A percentile compares a stretch with the other conserved stretches of the same genome.
Evolutionary conservation across 1,139 yeast genomes (phyloP).

Genomic region (Taphrina confusa): DNA sequence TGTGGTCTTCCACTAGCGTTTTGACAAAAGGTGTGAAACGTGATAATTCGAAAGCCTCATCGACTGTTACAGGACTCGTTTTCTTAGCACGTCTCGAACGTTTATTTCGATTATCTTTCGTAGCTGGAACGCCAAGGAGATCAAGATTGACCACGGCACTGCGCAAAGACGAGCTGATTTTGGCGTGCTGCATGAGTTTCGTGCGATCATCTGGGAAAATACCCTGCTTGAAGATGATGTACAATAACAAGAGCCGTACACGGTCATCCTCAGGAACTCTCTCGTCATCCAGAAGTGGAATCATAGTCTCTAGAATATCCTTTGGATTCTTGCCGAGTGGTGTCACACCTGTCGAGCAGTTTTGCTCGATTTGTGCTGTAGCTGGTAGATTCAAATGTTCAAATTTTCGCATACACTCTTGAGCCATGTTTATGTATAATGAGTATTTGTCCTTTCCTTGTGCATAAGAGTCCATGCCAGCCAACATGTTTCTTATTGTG

Average conservation of each 20-base stretch:
- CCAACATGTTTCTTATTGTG: conserved; percentile 51
- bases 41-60: conserved; percentile 71
- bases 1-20: conserved; percentile 56
- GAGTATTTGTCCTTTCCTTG: conserved; percentile 49
- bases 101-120: conserved; percentile 53
- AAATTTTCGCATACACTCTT: conserved; percentile 49
- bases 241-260: conserved; percentile 71
- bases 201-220: conserved; percentile 69
- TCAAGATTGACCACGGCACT: conserved; percentile 66
- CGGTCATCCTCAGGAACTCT: conserved; percentile 52
- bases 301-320: conserved; percentile 65
- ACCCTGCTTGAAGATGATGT: conserved; percentile 84
- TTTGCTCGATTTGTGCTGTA: conserved; percentile 51
- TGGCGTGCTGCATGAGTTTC: conserved; percentile 70
- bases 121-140: conserved; percentile 64
- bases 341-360: conserved; percentile 71
- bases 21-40: conserved; percentile 74
- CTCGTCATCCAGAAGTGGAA: conserved; percentile 59
- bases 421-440: conserved; percentile 49
- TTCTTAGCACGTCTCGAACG: conserved; percentile 41
- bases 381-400: conserved; percentile 44
- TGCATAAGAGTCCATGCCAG: conserved; percentile 50
- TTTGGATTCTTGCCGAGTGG: conserved; percentile 69
- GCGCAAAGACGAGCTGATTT: conserved; percentile 61
- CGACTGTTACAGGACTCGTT: conserved; percentile 52